Conservation (phyloP, 768 basidiomycete species). For the Podaxis carcinomalis region DNA sequence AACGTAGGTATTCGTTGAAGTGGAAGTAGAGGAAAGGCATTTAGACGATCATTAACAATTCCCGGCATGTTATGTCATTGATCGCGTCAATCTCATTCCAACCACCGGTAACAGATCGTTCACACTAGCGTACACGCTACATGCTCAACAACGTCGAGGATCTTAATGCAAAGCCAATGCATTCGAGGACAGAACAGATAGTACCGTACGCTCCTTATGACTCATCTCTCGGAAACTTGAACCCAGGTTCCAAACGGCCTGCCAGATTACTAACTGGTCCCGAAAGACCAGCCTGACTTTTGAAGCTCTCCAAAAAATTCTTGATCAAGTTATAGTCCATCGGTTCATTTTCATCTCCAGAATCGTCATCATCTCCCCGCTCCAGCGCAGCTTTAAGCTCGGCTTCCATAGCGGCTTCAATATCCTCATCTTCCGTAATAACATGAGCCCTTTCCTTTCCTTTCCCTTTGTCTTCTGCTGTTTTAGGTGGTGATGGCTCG, state of each 20-base stretch:
- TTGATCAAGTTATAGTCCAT: slow-evolving; percentile 92
- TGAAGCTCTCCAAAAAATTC: slow-evolving; percentile 96
- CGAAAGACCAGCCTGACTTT: slow-evolving; percentile 81
- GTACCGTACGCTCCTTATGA: slow-evolving; percentile 20
- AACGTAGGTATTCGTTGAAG: neutral
- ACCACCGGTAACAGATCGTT: neutral
- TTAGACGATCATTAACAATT: neutral
- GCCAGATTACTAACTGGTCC: slow-evolving; percentile 91
- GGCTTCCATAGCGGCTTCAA: slow-evolving; percentile 86
- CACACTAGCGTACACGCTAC: neutral
- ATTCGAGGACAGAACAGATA: neutral
- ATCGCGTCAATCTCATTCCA: neutral
- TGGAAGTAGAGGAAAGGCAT: neutral
- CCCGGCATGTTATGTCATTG: slow-evolving; percentile 5
- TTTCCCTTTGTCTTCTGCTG: slow-evolving; percentile 23
- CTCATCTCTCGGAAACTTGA: slow-evolving; percentile 70
- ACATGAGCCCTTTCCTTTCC: slow-evolving; percentile 42
- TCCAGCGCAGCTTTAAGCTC: slow-evolving; percentile 71
- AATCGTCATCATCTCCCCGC: slow-evolving; percentile 41
- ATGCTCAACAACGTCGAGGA: neutral
- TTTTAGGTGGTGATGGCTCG: neutral
- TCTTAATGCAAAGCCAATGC: too few relatives aligned
- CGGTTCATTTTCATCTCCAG: slow-evolving; percentile 47
- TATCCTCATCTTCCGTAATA: slow-evolving; percentile 35
- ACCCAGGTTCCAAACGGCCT: slow-evolving; percentile 75